Evolutionary conservation across 495 filamentous ascomycete species (phyloP).

Genomic region (Sporormia fimetaria): DNA sequence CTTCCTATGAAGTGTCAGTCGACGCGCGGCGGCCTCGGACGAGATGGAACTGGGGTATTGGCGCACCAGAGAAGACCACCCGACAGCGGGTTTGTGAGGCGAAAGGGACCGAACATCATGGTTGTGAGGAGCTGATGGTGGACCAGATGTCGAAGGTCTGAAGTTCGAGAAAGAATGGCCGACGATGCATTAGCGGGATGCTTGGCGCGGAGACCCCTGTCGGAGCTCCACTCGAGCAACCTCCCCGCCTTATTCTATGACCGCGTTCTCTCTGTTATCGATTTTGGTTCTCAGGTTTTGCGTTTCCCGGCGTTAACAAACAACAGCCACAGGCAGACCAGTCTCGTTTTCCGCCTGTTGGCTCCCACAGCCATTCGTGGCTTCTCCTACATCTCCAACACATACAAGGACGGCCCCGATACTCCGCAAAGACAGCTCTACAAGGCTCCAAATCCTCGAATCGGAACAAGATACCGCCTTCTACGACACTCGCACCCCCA

Average conservation of each 20-base stretch:
- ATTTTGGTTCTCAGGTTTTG: too few species aligned
- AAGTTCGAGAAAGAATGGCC: neutral
- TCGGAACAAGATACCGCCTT: neutral
- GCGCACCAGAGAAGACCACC: conserved; percentile 45
- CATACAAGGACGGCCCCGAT: too few species aligned
- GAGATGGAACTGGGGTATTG: neutral
- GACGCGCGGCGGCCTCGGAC: neutral
- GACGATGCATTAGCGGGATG: neutral
- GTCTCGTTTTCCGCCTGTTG: too few species aligned
- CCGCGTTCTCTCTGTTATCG: too few species aligned
- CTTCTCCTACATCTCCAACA: too few species aligned
- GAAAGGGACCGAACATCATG: conserved; percentile 71
- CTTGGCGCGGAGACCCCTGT: too few species aligned
- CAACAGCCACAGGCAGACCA: too few species aligned
- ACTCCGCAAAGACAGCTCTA: neutral
- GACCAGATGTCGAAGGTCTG: conserved; percentile 15
- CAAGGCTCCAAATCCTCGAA: too few species aligned
- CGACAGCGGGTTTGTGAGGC: conserved; percentile 59
- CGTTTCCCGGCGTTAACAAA: too few species aligned
- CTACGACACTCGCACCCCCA: neutral
- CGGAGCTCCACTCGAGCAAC: too few species aligned
- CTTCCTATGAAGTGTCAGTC: conserved; percentile 53
- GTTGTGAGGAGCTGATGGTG: conserved; percentile 2
- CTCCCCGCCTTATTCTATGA: too few species aligned
- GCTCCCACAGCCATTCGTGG: too few species aligned